Evolutionary conservation across 169 alveolate genomes (phyloP).

Genomic region (Plasmodium adleri): DNA sequence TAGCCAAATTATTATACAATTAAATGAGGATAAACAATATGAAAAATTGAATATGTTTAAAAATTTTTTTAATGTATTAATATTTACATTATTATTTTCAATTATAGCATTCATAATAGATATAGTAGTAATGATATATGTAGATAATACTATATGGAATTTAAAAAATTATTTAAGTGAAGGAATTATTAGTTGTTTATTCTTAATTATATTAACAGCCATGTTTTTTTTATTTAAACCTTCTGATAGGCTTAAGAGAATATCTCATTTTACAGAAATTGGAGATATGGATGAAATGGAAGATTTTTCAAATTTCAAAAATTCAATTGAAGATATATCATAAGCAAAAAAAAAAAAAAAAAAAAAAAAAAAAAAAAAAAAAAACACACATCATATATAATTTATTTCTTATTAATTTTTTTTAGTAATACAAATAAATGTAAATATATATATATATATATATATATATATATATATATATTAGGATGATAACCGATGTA

Average conservation of each 20-base stretch:
- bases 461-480: neutral
- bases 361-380: slow-evolving; percentile 11
- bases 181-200: slow-evolving; percentile 60
- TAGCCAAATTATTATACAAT: slow-evolving; percentile 73
- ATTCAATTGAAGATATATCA: slow-evolving; percentile 42
- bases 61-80: slow-evolving; percentile 70
- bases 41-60: slow-evolving; percentile 76
- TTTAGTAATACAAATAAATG: neutral
- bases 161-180: slow-evolving; percentile 69
- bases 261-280: slow-evolving; percentile 76
- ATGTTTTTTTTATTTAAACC: slow-evolving; percentile 67
- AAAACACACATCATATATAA: neutral
- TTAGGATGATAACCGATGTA: neutral
- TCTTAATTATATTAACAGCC: slow-evolving; percentile 58
- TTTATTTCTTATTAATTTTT: neutral
- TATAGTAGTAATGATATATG: slow-evolving; percentile 41
- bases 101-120: slow-evolving; percentile 56
- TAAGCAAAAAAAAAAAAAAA: neutral
- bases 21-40: slow-evolving; percentile 77
- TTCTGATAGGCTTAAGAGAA: slow-evolving; percentile 72
- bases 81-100: slow-evolving; percentile 71
- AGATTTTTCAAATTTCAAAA: slow-evolving; percentile 55
- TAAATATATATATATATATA: neutral
- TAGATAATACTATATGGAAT: slow-evolving; percentile 49
- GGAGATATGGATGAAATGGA: slow-evolving; percentile 78